phyloP scores from a whole-genome alignment of 768 basidiomycete genomes.

The Collybia nuda region DNA sequence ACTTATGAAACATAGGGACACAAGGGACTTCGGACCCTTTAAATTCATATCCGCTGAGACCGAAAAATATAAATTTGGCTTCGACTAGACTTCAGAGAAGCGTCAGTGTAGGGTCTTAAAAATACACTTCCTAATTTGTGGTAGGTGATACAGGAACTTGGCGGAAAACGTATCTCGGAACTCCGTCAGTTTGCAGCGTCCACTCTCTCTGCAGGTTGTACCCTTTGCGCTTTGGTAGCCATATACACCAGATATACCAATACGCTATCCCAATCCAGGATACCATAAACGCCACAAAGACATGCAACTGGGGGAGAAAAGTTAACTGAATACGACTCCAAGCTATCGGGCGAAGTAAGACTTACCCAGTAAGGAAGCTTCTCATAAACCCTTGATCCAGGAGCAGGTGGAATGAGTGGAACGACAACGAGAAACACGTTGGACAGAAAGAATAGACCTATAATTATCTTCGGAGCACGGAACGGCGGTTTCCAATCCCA shows the following conservation, averaged over 20 bases:
- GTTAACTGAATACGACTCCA: neutral
- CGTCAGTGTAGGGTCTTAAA: too few species aligned
- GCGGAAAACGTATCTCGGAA: constrained; percentile 52
- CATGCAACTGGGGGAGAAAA: constrained; percentile 40
- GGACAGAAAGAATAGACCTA: constrained; percentile 58
- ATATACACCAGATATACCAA: constrained; percentile 54
- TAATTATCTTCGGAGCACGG: constrained; percentile 46
- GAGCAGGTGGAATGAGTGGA: constrained; percentile 61
- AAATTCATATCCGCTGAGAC: too few species aligned
- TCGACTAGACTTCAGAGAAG: too few species aligned
- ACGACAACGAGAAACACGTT: constrained; percentile 64
- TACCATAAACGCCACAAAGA: constrained; percentile 43
- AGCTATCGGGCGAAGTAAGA: neutral
- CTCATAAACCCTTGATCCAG: constrained; percentile 51
- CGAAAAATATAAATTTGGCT: too few species aligned
- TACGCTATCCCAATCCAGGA: constrained; percentile 51
- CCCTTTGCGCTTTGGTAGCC: constrained; percentile 46
- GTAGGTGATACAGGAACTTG: constrained; percentile 25
- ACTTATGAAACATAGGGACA: too few species aligned
- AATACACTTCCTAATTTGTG: too few species aligned
- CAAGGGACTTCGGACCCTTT: too few species aligned
- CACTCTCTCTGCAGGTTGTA: constrained; percentile 50
- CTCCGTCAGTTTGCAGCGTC: constrained; percentile 55
- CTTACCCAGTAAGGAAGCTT: constrained; percentile 70
- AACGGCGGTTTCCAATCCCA: constrained; percentile 69